phyloP scores from a whole-genome alignment of 1,139 yeast species.

The Blastobotrys arbuscula region DNA sequence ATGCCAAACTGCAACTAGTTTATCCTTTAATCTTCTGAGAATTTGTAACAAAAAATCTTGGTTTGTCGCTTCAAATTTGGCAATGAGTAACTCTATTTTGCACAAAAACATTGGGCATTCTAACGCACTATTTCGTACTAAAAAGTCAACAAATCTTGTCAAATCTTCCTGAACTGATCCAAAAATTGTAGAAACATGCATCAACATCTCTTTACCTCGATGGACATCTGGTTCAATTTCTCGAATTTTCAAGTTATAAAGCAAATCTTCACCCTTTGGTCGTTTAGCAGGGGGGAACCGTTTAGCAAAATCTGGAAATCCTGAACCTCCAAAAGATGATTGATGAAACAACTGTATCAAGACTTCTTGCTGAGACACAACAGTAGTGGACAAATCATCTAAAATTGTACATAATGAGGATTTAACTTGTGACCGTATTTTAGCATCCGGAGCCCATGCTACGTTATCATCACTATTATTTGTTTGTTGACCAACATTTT shows the following conservation, averaged over 20 bases:
- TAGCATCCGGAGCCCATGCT: constrained; percentile 20
- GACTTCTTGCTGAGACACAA: constrained; percentile 61
- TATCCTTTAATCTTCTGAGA: constrained; percentile 49
- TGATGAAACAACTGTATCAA: constrained; percentile 62
- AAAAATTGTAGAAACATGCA: constrained; percentile 50
- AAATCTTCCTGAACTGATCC: constrained; percentile 47
- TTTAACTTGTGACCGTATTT: constrained; percentile 22
- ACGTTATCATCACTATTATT: constrained; percentile 10
- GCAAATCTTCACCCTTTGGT: constrained; percentile 28
- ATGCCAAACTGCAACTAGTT: constrained; percentile 52
- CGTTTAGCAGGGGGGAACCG: constrained; percentile 35
- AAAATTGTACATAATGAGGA: constrained; percentile 24
- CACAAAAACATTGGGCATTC: constrained; percentile 42
- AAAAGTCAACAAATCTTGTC: constrained; percentile 34
- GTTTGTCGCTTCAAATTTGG: constrained; percentile 44
- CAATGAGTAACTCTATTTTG: constrained; percentile 38
- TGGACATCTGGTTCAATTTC: constrained; percentile 49
- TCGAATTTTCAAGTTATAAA: constrained; percentile 27
- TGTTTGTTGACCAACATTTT: background rate
- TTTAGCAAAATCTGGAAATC: constrained; percentile 47
- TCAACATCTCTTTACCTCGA: constrained; percentile 49
- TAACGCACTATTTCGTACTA: constrained; percentile 36
- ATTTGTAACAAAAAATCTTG: constrained; percentile 62
- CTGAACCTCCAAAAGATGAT: constrained; percentile 43
- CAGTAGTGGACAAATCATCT: constrained; percentile 36